Base-by-base conservation (phyloP, 2,329 filamentous ascomycete species). In the Lasiodiplodia hormozganensis region DNA sequence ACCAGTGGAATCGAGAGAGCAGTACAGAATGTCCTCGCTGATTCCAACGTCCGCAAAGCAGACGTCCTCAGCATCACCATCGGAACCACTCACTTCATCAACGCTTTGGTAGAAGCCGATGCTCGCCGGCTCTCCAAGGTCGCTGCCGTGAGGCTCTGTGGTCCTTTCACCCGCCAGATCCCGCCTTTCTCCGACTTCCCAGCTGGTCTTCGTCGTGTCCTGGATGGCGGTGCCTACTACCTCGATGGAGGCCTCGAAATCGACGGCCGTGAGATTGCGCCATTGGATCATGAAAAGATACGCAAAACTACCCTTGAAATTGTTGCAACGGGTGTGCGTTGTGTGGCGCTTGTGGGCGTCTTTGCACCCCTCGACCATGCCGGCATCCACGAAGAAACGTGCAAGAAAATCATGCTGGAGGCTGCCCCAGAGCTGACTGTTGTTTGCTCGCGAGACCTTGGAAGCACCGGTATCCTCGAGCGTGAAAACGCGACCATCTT, bases 401-500 rank as follows among this genome's bases (percentile, higher is more conserved):
- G 79, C 70, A 79, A 77, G 70, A 70, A 70, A 12, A 74, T 84
- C 3, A 73, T 84, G 21, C 75, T 77, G 0, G 70, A 62, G 21
- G 40, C 38, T 14, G 2, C 43, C 14, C 58, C 58, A 16, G 40
- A 62, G 16, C 21, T 43, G n/a, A 25, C 23, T 8, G 38, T 62
- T 18, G 58, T 62, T 18, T 43, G 38, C 23, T 62, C 58, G 16
- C 58, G 40, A 18, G 40, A 62, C 40, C 38, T 0, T 79, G 80
- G 58, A 11, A 40, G 28, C 1, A 80, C 80, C 0, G 84, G 84
- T 43, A 68, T 88, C 67, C 77, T 89, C 11, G 88, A 89, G 76
- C 82, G 89, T 47, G 89, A 90, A 74, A 90, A 91, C 72, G 88
- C 88, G 0, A 85, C 87, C 2, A 88, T 90, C 23, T 78, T 91